A percentile compares a stretch with the other conserved stretches of the same genome.
phyloP scores from a whole-genome alignment of 805 yeast genomes.

The Saccharomycopsis oosterbeekiorum region DNA sequence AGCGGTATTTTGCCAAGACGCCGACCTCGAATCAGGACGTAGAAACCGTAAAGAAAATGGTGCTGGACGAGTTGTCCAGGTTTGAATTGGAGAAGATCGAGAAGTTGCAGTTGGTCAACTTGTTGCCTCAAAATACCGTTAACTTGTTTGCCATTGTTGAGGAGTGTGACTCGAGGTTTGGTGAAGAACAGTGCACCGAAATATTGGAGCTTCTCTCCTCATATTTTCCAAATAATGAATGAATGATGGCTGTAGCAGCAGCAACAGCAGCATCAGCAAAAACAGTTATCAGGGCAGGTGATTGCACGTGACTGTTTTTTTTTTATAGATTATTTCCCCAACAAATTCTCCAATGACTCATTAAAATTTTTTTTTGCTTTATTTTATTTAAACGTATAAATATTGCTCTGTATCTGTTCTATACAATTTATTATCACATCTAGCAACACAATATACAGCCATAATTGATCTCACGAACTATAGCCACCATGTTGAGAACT shows the following conservation, averaged over 20 bases:
- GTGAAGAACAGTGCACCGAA: conserved; percentile 51
- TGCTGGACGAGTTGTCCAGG: conserved; percentile 23
- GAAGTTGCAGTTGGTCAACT: conserved; percentile 71
- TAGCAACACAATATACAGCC: neutral
- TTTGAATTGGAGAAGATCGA: conserved; percentile 71
- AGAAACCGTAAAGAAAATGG: conserved; percentile 18
- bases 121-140: conserved; percentile 72
- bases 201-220: conserved; percentile 43
- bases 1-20: conserved; percentile 31
- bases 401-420: neutral
- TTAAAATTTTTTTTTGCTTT: neutral
- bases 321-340: too few relatives aligned
- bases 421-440: too few relatives aligned
- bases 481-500: neutral
- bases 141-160: conserved; percentile 73
- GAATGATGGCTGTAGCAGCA: conserved; percentile 21
- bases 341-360: neutral
- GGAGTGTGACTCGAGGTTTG: conserved; percentile 82
- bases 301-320: too few relatives aligned
- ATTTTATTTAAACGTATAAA: neutral
- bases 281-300: neutral
- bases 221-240: too few relatives aligned
- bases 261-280: conserved; percentile 2
- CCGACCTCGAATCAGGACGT: conserved; percentile 23
- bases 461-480: too few relatives aligned